phyloP scores from a whole-genome alignment of 164 flowering plant genomes.

The Chloranthus sessilifolius region DNA sequence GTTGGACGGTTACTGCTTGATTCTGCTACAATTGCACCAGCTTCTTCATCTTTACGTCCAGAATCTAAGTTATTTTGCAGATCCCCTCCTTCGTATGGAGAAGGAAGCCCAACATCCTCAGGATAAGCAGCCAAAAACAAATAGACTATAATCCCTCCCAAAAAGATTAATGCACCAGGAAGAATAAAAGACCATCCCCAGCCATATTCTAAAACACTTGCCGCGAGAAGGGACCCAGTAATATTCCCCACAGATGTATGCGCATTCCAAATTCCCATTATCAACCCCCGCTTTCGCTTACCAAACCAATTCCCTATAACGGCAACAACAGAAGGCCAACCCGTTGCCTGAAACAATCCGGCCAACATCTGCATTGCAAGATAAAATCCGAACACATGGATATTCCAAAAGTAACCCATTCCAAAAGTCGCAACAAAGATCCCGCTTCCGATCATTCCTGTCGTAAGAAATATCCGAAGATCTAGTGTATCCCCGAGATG shows the following conservation, averaged over 20 bases:
- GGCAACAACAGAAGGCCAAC: slow-evolving; percentile 98
- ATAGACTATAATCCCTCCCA: slow-evolving; percentile 70
- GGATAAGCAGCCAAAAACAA: slow-evolving; percentile 83
- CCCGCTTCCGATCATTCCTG: slow-evolving; percentile 93
- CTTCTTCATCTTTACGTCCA: slow-evolving; percentile 36
- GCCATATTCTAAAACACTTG: slow-evolving; percentile 62
- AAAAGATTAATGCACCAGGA: slow-evolving; percentile 59
- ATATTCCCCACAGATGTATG: slow-evolving; percentile 88
- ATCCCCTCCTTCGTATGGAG: slow-evolving; percentile 21
- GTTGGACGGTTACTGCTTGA: background rate
- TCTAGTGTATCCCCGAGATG: slow-evolving; percentile 84
- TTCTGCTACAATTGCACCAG: slow-evolving; percentile 14
- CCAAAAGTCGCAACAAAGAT: slow-evolving; percentile 78
- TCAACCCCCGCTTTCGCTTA: slow-evolving; percentile 79
- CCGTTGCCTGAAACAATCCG: slow-evolving; percentile 95
- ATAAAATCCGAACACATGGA: slow-evolving; percentile 66
- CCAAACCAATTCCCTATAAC: slow-evolving; percentile 98
- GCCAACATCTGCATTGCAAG: slow-evolving; percentile 83
- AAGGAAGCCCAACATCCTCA: slow-evolving; percentile 67
- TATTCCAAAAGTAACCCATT: slow-evolving; percentile 73
- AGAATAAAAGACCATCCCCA: slow-evolving; percentile 97
- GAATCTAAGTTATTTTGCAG: slow-evolving; percentile 6
- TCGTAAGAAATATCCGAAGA: slow-evolving; percentile 63
- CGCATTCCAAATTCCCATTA: slow-evolving; percentile 95
- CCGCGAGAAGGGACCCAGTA: slow-evolving; percentile 77